Percentiles rank a stretch among this genome's conserved stretches.
These are phyloP conservation scores for Beauveria australis DNA, from an alignment of 2,329 filamentous ascomycete species.

Conservation along the genomic window DNA sequence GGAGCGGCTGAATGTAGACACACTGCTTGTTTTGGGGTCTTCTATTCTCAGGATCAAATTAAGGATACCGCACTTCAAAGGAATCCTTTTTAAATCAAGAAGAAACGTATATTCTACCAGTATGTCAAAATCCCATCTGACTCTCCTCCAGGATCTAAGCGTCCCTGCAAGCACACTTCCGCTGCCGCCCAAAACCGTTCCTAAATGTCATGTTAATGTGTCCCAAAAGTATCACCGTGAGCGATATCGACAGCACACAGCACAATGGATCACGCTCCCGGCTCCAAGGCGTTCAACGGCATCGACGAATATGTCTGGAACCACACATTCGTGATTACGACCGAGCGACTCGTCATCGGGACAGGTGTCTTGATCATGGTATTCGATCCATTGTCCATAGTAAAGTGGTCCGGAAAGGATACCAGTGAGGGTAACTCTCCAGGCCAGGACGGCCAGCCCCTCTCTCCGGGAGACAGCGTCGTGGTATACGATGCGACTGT, in stretches of 20 bases:
- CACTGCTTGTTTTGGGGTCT: not conserved
- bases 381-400: not conserved
- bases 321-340: constrained; percentile 1
- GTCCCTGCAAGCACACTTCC: not conserved
- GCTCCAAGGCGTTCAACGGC: not conserved
- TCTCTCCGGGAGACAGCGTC: not conserved
- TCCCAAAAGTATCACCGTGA: not conserved
- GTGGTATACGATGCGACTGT: constrained; percentile 5
- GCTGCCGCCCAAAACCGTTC: not conserved
- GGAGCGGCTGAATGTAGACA: not conserved
- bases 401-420: not conserved
- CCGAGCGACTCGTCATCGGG: not conserved
- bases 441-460: not conserved
- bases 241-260: not conserved
- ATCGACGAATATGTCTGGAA: constrained; percentile 5
- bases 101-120: not conserved
- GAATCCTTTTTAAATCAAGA: not conserved
- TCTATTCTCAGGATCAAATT: not conserved
- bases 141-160: not conserved
- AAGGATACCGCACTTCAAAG: not conserved
- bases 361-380: constrained; percentile 6
- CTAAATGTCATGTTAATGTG: not conserved
- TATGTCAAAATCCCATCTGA: not conserved
- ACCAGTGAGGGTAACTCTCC: not conserved
- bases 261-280: not conserved